Evolutionary conservation across 768 basidiomycete species (phyloP).

Genomic region (Porpolomopsis calyptriformis): DNA sequence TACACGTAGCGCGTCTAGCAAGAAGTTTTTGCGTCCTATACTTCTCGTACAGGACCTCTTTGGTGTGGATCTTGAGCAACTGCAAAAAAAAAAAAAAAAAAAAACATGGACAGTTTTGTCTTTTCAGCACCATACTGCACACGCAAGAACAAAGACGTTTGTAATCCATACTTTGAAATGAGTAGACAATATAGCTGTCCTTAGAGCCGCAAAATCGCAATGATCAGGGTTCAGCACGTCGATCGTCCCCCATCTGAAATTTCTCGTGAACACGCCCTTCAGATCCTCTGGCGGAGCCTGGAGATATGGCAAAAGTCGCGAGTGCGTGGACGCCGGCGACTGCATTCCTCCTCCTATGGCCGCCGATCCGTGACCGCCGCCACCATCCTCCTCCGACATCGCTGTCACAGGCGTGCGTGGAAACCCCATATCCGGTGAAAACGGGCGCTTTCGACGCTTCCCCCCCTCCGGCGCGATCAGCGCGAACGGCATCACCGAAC

Average conservation of each 20-base stretch:
- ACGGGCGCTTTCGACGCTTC: constrained; percentile 30
- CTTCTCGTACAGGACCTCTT: constrained; percentile 87
- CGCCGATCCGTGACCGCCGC: constrained; percentile 26
- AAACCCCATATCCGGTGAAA: constrained; percentile 14
- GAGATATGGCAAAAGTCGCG: constrained; percentile 33
- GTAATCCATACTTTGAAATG: constrained; percentile 67
- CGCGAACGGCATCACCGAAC: constrained; percentile 61
- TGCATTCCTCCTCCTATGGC: background rate
- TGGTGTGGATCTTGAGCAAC: constrained; percentile 75
- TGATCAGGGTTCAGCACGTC: constrained; percentile 80
- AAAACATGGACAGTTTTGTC: no score
- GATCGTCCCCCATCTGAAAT: constrained; percentile 81
- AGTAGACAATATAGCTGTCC: constrained; percentile 74
- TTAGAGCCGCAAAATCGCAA: constrained; percentile 78
- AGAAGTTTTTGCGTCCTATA: constrained; percentile 88
- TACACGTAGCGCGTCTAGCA: constrained; percentile 70
- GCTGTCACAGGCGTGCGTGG: background rate
- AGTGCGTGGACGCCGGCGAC: constrained; percentile 7
- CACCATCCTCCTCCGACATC: constrained; percentile 33
- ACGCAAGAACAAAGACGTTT: no score
- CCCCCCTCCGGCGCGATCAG: constrained; percentile 61
- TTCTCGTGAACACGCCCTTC: constrained; percentile 64
- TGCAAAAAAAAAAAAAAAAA: constrained; percentile 25
- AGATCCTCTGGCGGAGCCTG: constrained; percentile 55
- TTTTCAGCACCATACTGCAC: no score